These are phyloP conservation scores for Cladorrhinum sp. DNA, from an alignment of 2,329 filamentous ascomycete species.

Conservation along the genomic window DNA sequence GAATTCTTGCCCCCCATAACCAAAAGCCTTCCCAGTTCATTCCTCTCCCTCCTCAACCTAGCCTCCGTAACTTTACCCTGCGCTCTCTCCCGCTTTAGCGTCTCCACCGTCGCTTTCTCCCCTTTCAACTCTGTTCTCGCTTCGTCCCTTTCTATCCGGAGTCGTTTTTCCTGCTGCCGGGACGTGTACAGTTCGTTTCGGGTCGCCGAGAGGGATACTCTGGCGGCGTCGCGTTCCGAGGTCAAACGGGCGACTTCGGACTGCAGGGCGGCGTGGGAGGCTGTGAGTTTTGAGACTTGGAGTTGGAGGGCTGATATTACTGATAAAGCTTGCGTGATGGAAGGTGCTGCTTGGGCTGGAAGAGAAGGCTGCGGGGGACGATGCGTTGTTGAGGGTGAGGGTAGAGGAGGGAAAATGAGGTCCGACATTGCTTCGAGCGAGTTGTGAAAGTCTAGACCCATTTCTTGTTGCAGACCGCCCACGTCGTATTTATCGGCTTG, in stretches of 20 bases:
- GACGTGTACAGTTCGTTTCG: conserved; percentile 28
- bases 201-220: conserved; percentile 19
- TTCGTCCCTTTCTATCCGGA: conserved; percentile 26
- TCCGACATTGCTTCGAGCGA: not conserved
- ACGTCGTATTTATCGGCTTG: not conserved
- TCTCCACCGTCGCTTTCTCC: conserved; percentile 12
- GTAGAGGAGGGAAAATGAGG: not conserved
- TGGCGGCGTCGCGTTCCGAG: conserved; percentile 21
- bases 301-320: not conserved
- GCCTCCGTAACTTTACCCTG: conserved; percentile 14
- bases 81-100: conserved; percentile 15
- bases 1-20: not conserved
- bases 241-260: not conserved
- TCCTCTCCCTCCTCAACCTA: conserved; percentile 23
- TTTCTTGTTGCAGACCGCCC: not conserved
- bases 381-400: not conserved
- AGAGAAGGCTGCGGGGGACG: not conserved
- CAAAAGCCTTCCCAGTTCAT: conserved; percentile 19
- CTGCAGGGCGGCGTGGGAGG: not conserved
- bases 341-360: not conserved
- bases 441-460: conserved; percentile 1
- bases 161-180: conserved; percentile 21
- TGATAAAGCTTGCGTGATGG: not conserved
- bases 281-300: not conserved
- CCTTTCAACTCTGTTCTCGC: conserved; percentile 9